phyloP scores from a whole-genome alignment of 129 eudicot genomes.

The Scalesia atractyloides region DNA sequence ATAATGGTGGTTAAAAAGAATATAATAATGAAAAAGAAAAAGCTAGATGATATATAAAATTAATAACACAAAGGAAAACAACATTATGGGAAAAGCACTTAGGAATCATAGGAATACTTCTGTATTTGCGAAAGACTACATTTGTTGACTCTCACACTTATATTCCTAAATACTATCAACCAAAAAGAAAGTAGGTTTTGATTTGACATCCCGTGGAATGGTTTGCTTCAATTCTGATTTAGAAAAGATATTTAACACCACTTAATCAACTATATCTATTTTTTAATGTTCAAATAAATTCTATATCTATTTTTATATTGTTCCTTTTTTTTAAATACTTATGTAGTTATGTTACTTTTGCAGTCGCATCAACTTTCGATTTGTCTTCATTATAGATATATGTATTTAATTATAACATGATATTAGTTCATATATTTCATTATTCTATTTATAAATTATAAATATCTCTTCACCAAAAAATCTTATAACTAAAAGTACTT shows the following conservation, averaged over 20 bases:
- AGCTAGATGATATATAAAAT: constrained; percentile 1
- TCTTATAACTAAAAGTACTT: too few species aligned
- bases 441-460: too few species aligned
- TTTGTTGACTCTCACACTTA: constrained; percentile 25
- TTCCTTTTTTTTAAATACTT: not conserved
- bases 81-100: constrained; percentile 11
- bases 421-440: too few species aligned
- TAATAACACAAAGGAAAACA: not conserved
- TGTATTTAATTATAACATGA: too few species aligned
- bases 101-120: constrained; percentile 14
- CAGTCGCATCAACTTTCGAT: too few species aligned
- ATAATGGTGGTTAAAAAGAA: too few species aligned
- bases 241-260: not conserved
- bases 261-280: not conserved
- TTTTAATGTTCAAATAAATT: too few species aligned
- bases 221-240: not conserved
- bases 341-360: too few species aligned
- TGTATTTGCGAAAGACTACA: constrained; percentile 12
- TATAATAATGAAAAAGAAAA: constrained; percentile 10
- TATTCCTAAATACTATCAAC: constrained; percentile 20
- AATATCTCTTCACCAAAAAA: too few species aligned
- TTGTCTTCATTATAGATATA: too few species aligned
- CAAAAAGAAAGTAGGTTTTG: constrained; percentile 27
- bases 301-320: not conserved
- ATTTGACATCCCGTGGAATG: constrained; percentile 17